Evolutionary conservation across 768 basidiomycete species (phyloP), one percentile per base, ranked within the genome.

Genomic region (Calvatia gigantea): DNA sequence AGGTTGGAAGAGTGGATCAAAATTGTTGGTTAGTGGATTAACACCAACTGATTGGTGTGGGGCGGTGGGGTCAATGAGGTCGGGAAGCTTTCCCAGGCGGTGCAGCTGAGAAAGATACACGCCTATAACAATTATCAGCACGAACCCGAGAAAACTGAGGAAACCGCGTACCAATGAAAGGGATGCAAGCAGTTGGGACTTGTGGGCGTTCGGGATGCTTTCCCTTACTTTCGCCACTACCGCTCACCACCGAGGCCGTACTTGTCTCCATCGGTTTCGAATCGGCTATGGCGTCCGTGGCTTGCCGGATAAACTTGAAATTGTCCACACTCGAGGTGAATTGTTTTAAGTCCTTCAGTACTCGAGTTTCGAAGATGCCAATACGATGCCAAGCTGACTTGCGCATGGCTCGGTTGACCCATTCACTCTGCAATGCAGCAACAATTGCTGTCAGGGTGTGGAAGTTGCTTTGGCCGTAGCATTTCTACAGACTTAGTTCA

Each of bases 91-190:
- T 68, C 78, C 82, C 60, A 83, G 78, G 1, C 79, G 79, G 57
- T 82, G 74, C 6, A 94, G 73, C 61, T 88, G 87, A 2, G 87
- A 81, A 5, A 94, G 75, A 65, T 94, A 94, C 35, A 90, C 75
- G 47, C 90, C 91, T 90, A 57, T 17, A 53, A 53, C 63, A 41
- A 54, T 17, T 21, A 28, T 54, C 32, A 51, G 33, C 52, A 21
- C 58, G 25, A 39, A 49, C 28, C 1, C 23, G 28, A 17, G 31
- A 17, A 35, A 19, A 46, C 46, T 46, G 44, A 37, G 42, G 72
- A n/a, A n/a, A n/a, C n/a, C n/a, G n/a, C 80, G 19, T 62, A 89
- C 90, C 89, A 41, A 93, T 83, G 72, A 92, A 91, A 6, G 91
- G 91, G n/a, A 92, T 79, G 62, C 91, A 91, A 5, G 81, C 77